These are phyloP conservation scores for Bacidia rubella DNA, from an alignment of 495 filamentous ascomycete genomes.

Conservation along the genomic window DNA sequence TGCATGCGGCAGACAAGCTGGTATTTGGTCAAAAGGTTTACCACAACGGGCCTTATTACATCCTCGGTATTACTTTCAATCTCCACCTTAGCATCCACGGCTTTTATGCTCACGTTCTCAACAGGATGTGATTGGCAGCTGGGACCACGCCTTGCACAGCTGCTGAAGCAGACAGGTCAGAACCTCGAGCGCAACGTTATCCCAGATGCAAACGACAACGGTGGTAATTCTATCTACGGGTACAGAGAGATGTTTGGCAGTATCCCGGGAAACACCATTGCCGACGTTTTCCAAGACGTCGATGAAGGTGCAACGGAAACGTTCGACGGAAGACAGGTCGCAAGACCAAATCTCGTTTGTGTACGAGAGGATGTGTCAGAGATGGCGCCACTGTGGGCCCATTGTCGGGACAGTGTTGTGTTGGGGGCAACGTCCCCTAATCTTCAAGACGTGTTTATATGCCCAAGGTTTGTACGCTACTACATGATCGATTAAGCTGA, in stretches of 20 bases:
- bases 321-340: background rate
- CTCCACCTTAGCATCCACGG: background rate
- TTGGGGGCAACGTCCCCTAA: background rate
- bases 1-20: background rate
- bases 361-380: background rate
- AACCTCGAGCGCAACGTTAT: background rate
- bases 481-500: background rate
- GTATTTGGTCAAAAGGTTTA: background rate
- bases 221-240: background rate
- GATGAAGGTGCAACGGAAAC: background rate
- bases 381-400: background rate
- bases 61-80: background rate
- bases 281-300: background rate
- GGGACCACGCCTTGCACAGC: background rate
- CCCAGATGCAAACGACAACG: background rate
- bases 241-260: background rate
- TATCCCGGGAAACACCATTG: background rate
- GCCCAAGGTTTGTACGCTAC: background rate
- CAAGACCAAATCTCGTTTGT: background rate
- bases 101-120: background rate
- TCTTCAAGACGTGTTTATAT: background rate
- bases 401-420: background rate
- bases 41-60: background rate
- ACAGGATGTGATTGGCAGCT: background rate
- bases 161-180: background rate